Conservation (phyloP, 345 rosid species). For the Dipteronia dyeriana region DNA sequence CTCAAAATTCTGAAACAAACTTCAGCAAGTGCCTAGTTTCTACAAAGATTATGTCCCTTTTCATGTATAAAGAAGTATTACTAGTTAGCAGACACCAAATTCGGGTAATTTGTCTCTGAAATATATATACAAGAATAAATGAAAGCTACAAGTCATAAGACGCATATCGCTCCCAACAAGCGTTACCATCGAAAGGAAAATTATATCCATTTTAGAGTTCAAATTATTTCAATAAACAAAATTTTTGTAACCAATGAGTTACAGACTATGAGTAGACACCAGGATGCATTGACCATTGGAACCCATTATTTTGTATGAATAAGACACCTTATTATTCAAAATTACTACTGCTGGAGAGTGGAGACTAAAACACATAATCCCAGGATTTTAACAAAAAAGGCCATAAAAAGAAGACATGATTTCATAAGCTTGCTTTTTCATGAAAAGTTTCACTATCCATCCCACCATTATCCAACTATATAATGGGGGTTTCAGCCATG, state of each 20-base stretch:
- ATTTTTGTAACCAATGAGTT: neutral
- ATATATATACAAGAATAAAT: neutral
- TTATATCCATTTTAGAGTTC: neutral
- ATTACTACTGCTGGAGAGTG: neutral
- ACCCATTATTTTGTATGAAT: neutral
- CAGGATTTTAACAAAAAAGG: neutral
- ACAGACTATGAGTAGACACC: neutral
- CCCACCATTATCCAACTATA: neutral
- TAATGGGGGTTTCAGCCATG: neutral
- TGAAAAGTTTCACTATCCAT: neutral
- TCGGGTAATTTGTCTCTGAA: neutral
- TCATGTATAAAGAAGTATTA: neutral
- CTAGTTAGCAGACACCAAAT: neutral
- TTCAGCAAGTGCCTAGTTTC: neutral
- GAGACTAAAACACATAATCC: slow-evolving; percentile 1
- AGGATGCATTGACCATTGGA: neutral
- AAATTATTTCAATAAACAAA: neutral
- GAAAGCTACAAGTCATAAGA: neutral
- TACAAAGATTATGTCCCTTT: neutral
- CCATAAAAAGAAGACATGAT: neutral
- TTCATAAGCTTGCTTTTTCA: neutral
- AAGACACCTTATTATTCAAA: neutral
- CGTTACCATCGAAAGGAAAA: neutral
- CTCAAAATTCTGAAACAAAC: neutral
- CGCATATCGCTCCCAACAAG: neutral